Evolutionary conservation across 495 filamentous ascomycete genomes (phyloP).

Genomic region (Friedmanniomyces simplex): DNA sequence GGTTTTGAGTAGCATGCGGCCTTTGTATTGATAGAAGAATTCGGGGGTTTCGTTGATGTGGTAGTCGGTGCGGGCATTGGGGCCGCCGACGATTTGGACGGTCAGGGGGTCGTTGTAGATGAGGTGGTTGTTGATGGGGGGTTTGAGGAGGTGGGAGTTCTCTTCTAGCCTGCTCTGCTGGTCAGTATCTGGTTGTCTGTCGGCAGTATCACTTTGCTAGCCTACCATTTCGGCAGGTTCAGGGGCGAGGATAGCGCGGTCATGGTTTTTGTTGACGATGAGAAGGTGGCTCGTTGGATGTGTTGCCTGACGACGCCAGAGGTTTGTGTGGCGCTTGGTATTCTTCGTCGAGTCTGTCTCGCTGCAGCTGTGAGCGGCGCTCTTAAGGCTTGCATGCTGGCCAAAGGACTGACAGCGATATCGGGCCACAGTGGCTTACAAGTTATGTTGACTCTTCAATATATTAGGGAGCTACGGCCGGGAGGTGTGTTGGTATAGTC

Average conservation of each 20-base stretch:
- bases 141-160: constrained; percentile 87
- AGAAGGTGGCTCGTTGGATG: not conserved
- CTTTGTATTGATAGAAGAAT: constrained; percentile 95
- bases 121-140: constrained; percentile 94
- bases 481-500: too few relatives aligned
- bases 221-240: constrained; percentile 80
- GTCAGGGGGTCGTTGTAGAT: constrained; percentile 75
- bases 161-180: constrained; percentile 61
- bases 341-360: not conserved
- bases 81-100: constrained; percentile 91
- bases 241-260: constrained; percentile 41
- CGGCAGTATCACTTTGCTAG: not conserved
- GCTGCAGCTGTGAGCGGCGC: not conserved
- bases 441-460: too few relatives aligned
- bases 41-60: constrained; percentile 96
- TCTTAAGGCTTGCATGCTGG: constrained; percentile 33
- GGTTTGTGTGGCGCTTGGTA: not conserved
- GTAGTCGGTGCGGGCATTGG: constrained; percentile 94
- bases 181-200: not conserved
- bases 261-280: not conserved
- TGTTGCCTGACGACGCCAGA: not conserved
- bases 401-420: constrained; percentile 36
- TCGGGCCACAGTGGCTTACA: not conserved
- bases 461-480: too few relatives aligned
- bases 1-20: constrained; percentile 86